phyloP scores from a whole-genome alignment of 805 yeast species.

The Kuraishia capsulata region DNA sequence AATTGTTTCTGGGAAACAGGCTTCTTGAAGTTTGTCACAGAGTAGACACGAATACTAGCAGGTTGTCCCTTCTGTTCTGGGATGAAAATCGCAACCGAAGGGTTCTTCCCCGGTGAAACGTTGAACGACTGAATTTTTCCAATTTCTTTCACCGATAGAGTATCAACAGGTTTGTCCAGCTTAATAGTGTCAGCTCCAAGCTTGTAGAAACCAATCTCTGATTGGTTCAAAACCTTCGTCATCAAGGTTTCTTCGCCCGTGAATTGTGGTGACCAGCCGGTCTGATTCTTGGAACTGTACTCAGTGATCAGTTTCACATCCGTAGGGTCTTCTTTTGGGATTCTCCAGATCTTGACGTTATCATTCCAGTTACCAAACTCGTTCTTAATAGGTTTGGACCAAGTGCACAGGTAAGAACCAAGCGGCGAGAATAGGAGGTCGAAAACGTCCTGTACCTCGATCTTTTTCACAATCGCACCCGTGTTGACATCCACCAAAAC shows the following conservation, averaged over 20 bases:
- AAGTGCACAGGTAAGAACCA: constrained; percentile 73
- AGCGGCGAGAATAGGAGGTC: constrained; percentile 86
- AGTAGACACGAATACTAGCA: constrained; percentile 77
- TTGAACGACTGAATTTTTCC: constrained; percentile 41
- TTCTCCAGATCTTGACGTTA: constrained; percentile 71
- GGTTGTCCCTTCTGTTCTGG: constrained; percentile 87
- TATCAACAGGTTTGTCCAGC: constrained; percentile 43
- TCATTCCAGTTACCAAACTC: constrained; percentile 68
- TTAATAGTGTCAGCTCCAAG: constrained; percentile 27
- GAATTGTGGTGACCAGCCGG: constrained; percentile 90
- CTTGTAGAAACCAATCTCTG: constrained; percentile 65
- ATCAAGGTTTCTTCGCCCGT: constrained; percentile 70
- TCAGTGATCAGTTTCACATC: constrained; percentile 40
- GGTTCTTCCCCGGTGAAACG: constrained; percentile 81
- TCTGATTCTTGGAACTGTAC: constrained; percentile 74
- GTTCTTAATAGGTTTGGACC: constrained; percentile 80
- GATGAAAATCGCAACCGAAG: constrained; percentile 82
- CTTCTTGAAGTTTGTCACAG: constrained; percentile 63
- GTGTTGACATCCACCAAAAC: constrained; percentile 46
- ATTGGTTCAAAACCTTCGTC: constrained; percentile 41
- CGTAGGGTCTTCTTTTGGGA: constrained; percentile 18
- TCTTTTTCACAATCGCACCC: constrained; percentile 34
- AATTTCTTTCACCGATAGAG: constrained; percentile 45
- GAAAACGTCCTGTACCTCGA: constrained; percentile 58
- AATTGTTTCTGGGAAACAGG: constrained; percentile 83